Evolutionary conservation across 2,329 filamentous ascomycete species (phyloP).

Genomic region (Ustulina deusta): DNA sequence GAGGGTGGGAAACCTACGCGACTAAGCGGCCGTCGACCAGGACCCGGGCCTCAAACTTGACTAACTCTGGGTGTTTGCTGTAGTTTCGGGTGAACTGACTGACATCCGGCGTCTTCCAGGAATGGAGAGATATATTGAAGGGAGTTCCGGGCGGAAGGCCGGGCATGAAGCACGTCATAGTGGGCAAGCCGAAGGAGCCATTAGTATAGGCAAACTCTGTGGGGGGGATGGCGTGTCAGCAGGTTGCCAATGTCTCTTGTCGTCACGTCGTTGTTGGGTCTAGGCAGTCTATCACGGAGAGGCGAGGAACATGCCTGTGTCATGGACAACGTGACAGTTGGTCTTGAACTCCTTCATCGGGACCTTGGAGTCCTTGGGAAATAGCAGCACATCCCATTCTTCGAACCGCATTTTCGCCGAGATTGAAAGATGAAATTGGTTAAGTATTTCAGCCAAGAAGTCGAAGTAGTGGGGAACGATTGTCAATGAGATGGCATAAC

Average conservation of each 20-base stretch:
- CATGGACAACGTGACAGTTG: slow-evolving; percentile 75
- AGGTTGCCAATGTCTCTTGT: not conserved
- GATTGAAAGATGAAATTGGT: slow-evolving; percentile 38
- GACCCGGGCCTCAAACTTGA: slow-evolving; percentile 74
- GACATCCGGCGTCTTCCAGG: slow-evolving; percentile 72
- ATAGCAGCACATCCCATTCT: slow-evolving; percentile 87
- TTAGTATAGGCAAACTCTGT: slow-evolving; percentile 66
- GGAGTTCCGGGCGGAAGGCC: slow-evolving; percentile 68
- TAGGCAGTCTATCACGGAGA: not conserved
- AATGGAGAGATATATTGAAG: slow-evolving; percentile 81
- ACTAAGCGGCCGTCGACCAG: slow-evolving; percentile 75
- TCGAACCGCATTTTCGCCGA: slow-evolving; percentile 78
- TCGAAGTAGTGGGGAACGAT: slow-evolving; percentile 33
- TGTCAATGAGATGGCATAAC: slow-evolving; percentile 44
- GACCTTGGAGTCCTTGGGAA: slow-evolving; percentile 73
- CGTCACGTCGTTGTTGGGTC: slow-evolving; percentile 2
- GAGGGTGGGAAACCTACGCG: slow-evolving; percentile 61
- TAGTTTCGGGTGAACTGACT: slow-evolving; percentile 68
- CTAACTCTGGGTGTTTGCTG: slow-evolving; percentile 66
- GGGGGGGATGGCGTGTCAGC: slow-evolving; percentile 14
- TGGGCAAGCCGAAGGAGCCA: slow-evolving; percentile 67
- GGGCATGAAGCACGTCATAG: slow-evolving; percentile 78
- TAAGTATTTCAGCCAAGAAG: slow-evolving; percentile 42
- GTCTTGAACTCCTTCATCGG: slow-evolving; percentile 88
- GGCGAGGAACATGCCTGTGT: slow-evolving; percentile 54